These are phyloP conservation scores for Erucastrum elatum DNA, from an alignment of 345 rosid species.

Conservation along the genomic window DNA sequence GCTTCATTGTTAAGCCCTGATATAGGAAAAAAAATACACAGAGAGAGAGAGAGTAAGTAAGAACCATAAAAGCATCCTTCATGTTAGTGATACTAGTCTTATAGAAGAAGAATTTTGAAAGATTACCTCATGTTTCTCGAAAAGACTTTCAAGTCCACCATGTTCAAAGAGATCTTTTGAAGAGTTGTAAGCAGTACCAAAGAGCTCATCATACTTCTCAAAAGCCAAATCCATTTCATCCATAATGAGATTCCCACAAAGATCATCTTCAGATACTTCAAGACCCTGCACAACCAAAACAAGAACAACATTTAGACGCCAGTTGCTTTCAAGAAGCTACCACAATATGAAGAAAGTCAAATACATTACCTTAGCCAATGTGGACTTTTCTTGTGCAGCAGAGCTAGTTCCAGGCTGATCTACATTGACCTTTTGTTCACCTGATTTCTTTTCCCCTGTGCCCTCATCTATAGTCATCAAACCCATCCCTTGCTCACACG, in stretches of 20 bases:
- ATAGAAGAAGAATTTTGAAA: neutral
- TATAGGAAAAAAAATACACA: too few species aligned
- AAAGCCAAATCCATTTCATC: slow-evolving; percentile 78
- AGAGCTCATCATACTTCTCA: slow-evolving; percentile 93
- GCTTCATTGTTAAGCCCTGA: slow-evolving; percentile 37
- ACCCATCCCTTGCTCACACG: slow-evolving; percentile 77
- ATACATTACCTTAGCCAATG: slow-evolving; percentile 57
- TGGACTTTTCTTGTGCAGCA: slow-evolving; percentile 39
- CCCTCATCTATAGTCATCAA: slow-evolving; percentile 79
- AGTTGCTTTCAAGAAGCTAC: neutral
- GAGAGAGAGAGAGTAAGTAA: too few species aligned
- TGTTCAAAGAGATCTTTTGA: slow-evolving; percentile 78
- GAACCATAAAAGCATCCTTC: neutral
- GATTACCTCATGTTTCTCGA: slow-evolving; percentile 50
- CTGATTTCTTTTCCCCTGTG: slow-evolving; percentile 45
- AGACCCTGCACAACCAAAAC: slow-evolving; percentile 19
- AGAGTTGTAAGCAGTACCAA: slow-evolving; percentile 73
- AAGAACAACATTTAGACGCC: neutral
- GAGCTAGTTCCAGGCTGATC: slow-evolving; percentile 50
- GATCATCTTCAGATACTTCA: slow-evolving; percentile 44
- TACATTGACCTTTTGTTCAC: slow-evolving; percentile 38
- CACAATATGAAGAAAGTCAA: neutral
- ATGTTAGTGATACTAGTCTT: neutral
- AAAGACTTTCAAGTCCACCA: slow-evolving; percentile 86
- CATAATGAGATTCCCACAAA: slow-evolving; percentile 65